Base-by-base conservation (phyloP, 1,284 basidiomycete genomes). In the Trichosporon sp. region DNA sequence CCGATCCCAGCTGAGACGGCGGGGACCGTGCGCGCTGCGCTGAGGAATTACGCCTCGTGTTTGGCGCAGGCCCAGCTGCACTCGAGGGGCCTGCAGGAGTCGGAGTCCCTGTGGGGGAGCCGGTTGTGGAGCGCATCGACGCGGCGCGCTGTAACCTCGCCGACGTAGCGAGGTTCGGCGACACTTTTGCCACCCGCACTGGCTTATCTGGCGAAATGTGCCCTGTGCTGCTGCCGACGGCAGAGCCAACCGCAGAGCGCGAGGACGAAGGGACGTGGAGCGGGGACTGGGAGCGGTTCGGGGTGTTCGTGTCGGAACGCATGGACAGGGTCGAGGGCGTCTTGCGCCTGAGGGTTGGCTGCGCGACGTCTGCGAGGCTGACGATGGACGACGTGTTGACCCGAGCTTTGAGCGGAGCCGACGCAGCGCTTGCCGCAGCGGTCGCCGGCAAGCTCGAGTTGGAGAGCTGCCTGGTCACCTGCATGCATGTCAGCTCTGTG, bases 301-400 rank as follows among this genome's bases (percentile, higher is more conserved):
- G n/a, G n/a, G 32, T 29, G 6, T 53, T 51, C 9, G 23, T 31
- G 25, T 56, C 65, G 21, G 65, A 58, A 3, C 51, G 18, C 13
- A 67, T 58, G 38, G 60, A 44, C n/a, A 23, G 8, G 29, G 35
- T 66, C 25, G 68, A 69, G 9, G 68, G 65, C 2, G 65, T 56
- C 27, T 58, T 65, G 56, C 56, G 67, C 27, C 56, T 31, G 27
- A 62, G 63, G 1, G 51, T 56, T 3, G 67, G 63, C 11, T 25
- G 31, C 11, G 38, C 32, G 42, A 66, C 32, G 38, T 60, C 15
- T 58, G 51, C 35, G 29, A 60, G 64, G 51, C 38, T 58, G 44
- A 72, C 38, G 23, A 76, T 71, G 35, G 62, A 60, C 2, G 72
- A 65, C 1, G 66, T 62, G 63, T 76, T 74, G 51, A 76, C 73